Base-by-base conservation (phyloP, 306 rosid genomes). In the Lupinus albus region DNA sequence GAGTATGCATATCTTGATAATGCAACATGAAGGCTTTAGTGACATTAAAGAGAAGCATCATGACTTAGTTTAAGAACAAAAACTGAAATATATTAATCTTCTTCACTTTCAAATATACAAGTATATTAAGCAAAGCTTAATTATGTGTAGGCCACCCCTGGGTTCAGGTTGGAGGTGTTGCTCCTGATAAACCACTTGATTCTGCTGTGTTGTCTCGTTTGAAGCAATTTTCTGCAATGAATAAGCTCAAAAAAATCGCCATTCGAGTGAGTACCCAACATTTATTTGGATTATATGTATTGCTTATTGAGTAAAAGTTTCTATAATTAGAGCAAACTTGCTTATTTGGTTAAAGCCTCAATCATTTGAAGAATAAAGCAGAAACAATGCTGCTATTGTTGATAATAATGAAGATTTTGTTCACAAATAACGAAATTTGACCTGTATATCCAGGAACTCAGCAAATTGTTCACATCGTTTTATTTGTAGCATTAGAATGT, bases 151-250 rank as follows among this genome's bases (percentile, higher is more conserved):
- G 96, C 70, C 98, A 93, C 69, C 97, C 97, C 9, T 93, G 97
- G 99, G 81, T 93, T 68, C 92, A 84, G 84, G 79, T 75, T 65
- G 85, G 79, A 48, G 96, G 97, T 64, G 80, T 76, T 77, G 99
- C 96, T 75, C 96, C 91, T 18, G 96, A 93, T 71, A 88, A 82
- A 61, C 97, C 97, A 13, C 94, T 93, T 80, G 97, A 90, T 76
- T 86, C 96, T 56, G 97, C 95, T 73, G 95, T 93, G 52, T 76
- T 93, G 70, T 57, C 79, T 83, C 99, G 97, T 58, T 84, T 93
- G 84, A 90, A 93, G 85, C 96, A 93, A 76, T 93, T 89, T 81
- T 89, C 98, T 54, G 91, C 97, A 74, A 89, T 88, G 97, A 84
- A 88, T 74, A 89, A 75, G 82, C 82, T 93, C 20, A 89, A 89